Evolutionary conservation across 176 grass and related monocot genomes (phyloP).

Genomic region (Juncus effusus): DNA sequence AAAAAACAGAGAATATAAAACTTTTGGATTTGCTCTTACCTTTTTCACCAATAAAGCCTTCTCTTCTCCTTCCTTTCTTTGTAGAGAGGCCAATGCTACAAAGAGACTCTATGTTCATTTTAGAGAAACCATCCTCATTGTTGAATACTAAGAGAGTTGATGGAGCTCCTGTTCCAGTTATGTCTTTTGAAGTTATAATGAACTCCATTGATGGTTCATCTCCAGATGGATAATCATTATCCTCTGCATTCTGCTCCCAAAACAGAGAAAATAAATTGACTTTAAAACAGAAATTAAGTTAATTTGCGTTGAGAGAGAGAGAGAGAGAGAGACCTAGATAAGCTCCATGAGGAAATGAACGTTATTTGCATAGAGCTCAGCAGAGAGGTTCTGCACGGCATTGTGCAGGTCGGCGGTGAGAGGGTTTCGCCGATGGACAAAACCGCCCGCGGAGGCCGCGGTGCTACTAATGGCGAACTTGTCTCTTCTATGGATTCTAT

Average conservation of each 20-base stretch:
- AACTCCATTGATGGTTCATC: slow-evolving; percentile 38
- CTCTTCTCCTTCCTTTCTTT: slow-evolving; percentile 32
- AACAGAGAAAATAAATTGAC: neutral
- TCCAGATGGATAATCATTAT: slow-evolving; percentile 38
- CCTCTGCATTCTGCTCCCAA: slow-evolving; percentile 42
- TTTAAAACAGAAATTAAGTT: neutral
- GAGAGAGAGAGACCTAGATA: neutral
- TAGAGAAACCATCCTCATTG: slow-evolving; percentile 50
- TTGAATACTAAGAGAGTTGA: slow-evolving; percentile 47
- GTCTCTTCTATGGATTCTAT: neutral
- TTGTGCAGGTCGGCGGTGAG: neutral
- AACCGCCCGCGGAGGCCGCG: no score
- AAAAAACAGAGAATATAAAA: neutral
- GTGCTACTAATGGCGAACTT: neutral
- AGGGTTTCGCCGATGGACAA: neutral
- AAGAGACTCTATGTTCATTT: slow-evolving; percentile 46
- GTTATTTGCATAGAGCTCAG: neutral
- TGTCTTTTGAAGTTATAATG: slow-evolving; percentile 38
- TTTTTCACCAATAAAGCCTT: slow-evolving; percentile 57
- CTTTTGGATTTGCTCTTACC: slow-evolving; percentile 23
- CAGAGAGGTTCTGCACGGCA: neutral
- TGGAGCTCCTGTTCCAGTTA: slow-evolving; percentile 31
- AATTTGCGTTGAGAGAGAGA: neutral
- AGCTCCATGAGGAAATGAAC: neutral
- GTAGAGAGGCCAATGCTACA: slow-evolving; percentile 51